Percentiles rank a stretch among this genome's conserved stretches.
Conservation (phyloP, 768 basidiomycete genomes). For the Hericium erinaceus region DNA sequence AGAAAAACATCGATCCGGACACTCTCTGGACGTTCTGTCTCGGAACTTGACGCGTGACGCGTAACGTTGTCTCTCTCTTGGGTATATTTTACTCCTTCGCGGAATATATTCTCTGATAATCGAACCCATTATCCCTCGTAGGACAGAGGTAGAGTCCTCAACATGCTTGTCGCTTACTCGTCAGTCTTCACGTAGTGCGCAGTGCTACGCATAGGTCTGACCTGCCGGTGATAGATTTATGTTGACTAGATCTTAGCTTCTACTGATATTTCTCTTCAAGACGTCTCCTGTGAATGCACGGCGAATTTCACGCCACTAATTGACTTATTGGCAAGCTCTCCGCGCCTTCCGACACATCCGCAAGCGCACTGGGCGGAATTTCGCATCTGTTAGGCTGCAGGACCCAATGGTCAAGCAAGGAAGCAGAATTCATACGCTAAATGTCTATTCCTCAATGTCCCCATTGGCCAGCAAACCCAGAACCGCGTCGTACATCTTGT, state of each 20-base stretch:
- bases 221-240: no score
- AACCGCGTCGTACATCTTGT: background rate
- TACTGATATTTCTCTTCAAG: background rate
- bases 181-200: no score
- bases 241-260: no score
- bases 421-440: background rate
- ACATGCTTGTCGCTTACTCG: no score
- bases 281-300: slow-evolving; percentile 1
- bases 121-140: no score
- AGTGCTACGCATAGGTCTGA: no score
- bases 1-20: slow-evolving; percentile 32
- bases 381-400: slow-evolving; percentile 17
- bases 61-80: slow-evolving; percentile 36
- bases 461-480: background rate
- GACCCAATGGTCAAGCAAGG: background rate
- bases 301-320: slow-evolving; percentile 21
- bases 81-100: slow-evolving; percentile 27
- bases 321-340: slow-evolving; percentile 10
- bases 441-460: no score
- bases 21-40: slow-evolving; percentile 36
- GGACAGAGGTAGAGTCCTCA: no score
- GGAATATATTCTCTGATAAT: no score
- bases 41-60: slow-evolving; percentile 22
- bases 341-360: slow-evolving; percentile 15
- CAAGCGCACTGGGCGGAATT: slow-evolving; percentile 15